Conservation (phyloP, 2,329 filamentous ascomycete species). For the Pseudocercospora vitis region DNA sequence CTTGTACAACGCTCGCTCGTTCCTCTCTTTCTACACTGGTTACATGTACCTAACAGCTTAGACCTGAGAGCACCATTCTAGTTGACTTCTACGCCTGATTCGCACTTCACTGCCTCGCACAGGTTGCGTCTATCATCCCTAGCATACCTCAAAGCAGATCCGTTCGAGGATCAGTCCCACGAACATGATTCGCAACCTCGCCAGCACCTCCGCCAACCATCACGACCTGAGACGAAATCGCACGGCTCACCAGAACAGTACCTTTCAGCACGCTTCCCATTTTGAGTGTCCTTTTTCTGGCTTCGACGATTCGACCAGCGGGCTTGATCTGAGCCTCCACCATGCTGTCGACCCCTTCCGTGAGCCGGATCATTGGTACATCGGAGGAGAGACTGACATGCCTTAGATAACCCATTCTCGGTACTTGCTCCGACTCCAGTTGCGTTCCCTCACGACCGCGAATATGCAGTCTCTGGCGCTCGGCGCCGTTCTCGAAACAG, state of each 20-base stretch:
- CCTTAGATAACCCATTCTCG: constrained; percentile 34
- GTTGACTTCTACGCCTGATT: constrained; percentile 6
- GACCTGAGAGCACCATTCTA: constrained; percentile 11
- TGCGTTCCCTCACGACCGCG: constrained; percentile 19
- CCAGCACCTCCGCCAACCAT: constrained; percentile 16
- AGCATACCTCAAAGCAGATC: constrained; percentile 18
- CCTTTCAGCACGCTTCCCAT: constrained; percentile 13
- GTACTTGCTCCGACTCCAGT: constrained; percentile 23
- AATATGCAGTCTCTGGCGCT: constrained; percentile 14
- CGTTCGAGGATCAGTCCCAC: constrained; percentile 8
- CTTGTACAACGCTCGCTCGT: too few relatives aligned
- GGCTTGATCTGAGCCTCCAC: constrained; percentile 34
- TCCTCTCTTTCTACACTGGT: not conserved
- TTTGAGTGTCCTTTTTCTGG: constrained; percentile 18
- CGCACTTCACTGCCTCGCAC: constrained; percentile 15
- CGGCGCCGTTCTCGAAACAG: constrained; percentile 32
- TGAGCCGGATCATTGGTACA: not conserved
- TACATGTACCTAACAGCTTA: not conserved
- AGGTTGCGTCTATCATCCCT: constrained; percentile 20
- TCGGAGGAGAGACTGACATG: not conserved
- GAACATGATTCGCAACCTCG: constrained; percentile 28
- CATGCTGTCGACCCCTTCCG: constrained; percentile 17
- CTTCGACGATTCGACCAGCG: constrained; percentile 10
- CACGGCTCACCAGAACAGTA: constrained; percentile 9
- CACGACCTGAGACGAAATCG: constrained; percentile 23